A percentile compares a stretch with the other conserved stretches of the same genome.
These are phyloP conservation scores for Sporothrix phasma DNA, from an alignment of 2,329 filamentous ascomycete species.

Conservation along the genomic window DNA sequence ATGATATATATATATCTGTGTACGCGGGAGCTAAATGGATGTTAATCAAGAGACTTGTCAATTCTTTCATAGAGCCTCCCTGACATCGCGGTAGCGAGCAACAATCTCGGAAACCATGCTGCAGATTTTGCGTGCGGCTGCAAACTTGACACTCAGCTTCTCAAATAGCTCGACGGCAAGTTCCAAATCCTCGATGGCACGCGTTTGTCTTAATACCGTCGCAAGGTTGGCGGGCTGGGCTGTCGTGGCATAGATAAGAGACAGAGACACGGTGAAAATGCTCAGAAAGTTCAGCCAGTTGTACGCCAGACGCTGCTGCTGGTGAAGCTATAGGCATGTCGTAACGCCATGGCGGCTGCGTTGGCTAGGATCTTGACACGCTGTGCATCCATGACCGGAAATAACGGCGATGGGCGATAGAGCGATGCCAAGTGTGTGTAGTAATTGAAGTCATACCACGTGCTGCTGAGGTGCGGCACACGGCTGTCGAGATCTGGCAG, in stretches of 20 bases:
- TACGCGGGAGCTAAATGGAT: no score
- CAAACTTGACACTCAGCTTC: conserved; percentile 25
- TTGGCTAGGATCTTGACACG: conserved; percentile 30
- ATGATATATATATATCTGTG: no score
- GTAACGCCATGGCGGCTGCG: conserved; percentile 34
- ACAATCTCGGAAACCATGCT: conserved; percentile 23
- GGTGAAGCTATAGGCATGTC: conserved; percentile 31
- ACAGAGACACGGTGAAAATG: conserved; percentile 33
- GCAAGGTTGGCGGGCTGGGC: conserved; percentile 28
- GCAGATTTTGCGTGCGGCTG: conserved; percentile 24
- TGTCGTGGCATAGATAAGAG: conserved; percentile 35
- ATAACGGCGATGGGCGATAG: conserved; percentile 35
- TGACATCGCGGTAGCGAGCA: conserved; percentile 20
- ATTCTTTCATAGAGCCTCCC: not conserved
- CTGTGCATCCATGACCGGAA: conserved; percentile 27
- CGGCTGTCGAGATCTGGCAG: conserved; percentile 29
- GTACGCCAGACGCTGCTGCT: conserved; percentile 32
- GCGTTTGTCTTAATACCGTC: conserved; percentile 22
- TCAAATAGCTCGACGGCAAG: conserved; percentile 26
- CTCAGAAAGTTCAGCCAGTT: conserved; percentile 34
- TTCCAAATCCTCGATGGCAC: conserved; percentile 26
- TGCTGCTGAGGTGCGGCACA: conserved; percentile 34
- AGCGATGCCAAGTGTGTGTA: conserved; percentile 36
- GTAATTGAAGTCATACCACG: conserved; percentile 40
- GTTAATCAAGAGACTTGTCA: no score